Evolutionary conservation across 805 yeast species (phyloP).

Genomic region (Saturnispora gosingensis): DNA sequence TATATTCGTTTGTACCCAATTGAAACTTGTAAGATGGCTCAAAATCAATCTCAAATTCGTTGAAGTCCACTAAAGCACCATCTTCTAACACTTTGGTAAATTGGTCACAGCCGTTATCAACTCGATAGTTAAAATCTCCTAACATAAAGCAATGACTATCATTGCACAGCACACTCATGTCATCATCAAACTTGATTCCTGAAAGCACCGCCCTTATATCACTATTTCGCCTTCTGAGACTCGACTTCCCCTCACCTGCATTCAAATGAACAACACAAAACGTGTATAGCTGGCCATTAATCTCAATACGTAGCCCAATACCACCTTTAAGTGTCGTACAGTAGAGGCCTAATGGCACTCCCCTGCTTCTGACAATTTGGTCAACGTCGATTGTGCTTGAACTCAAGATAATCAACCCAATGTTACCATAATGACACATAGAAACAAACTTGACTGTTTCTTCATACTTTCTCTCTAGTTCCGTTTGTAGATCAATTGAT

Average conservation of each 20-base stretch:
- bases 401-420: constrained; percentile 44
- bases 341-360: constrained; percentile 45
- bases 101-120: constrained; percentile 8
- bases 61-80: constrained; percentile 54
- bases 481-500: not conserved
- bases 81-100: constrained; percentile 4
- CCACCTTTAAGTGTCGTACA: constrained; percentile 70
- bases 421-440: constrained; percentile 44
- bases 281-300: constrained; percentile 35
- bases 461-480: constrained; percentile 18
- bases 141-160: constrained; percentile 54
- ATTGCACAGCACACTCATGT: constrained; percentile 43
- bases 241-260: constrained; percentile 62
- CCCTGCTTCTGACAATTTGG: constrained; percentile 18
- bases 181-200: constrained; percentile 50
- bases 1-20: constrained; percentile 37
- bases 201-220: constrained; percentile 43
- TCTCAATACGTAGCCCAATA: constrained; percentile 46
- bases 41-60: constrained; percentile 57
- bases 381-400: constrained; percentile 26
- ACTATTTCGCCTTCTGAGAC: constrained; percentile 40
- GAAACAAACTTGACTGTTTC: constrained; percentile 29
- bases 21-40: constrained; percentile 74
- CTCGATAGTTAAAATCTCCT: constrained; percentile 84
- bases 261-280: constrained; percentile 64